phyloP scores from a whole-genome alignment of 75 land plant genomes.

The Cryptomeria japonica region DNA sequence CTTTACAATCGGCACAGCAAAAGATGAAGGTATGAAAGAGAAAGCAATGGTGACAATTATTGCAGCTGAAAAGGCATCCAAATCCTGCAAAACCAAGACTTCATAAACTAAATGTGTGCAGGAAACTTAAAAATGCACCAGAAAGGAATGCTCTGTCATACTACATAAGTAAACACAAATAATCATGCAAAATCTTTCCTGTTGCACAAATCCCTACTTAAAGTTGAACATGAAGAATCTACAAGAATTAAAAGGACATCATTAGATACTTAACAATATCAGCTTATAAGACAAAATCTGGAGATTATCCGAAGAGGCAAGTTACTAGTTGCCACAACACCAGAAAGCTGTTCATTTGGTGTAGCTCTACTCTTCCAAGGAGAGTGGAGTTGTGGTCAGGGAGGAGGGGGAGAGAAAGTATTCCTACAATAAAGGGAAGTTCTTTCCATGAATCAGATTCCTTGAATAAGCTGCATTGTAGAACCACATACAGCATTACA shows the following conservation, averaged over 20 bases:
- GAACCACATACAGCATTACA: neutral
- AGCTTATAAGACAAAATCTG: neutral
- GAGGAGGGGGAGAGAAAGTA: neutral
- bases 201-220: neutral
- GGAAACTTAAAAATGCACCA: neutral
- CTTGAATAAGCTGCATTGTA: neutral
- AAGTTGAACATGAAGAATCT: neutral
- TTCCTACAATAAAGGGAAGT: neutral
- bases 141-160: neutral
- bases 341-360: neutral
- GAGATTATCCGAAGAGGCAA: neutral
- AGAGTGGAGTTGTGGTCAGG: neutral
- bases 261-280: neutral
- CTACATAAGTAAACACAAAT: neutral
- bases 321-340: neutral
- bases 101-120: neutral
- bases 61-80: conserved; percentile 80
- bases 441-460: neutral
- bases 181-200: neutral
- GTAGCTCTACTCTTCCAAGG: neutral
- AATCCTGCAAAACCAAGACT: conserved; percentile 24
- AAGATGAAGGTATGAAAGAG: conserved; percentile 79
- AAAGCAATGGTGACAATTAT: conserved; percentile 68
- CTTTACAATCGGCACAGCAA: conserved; percentile 83
- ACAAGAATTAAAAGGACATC: too few species aligned